Conservation (phyloP, 2,329 filamentous ascomycete species). For the Pleurostoma richardsiae region DNA sequence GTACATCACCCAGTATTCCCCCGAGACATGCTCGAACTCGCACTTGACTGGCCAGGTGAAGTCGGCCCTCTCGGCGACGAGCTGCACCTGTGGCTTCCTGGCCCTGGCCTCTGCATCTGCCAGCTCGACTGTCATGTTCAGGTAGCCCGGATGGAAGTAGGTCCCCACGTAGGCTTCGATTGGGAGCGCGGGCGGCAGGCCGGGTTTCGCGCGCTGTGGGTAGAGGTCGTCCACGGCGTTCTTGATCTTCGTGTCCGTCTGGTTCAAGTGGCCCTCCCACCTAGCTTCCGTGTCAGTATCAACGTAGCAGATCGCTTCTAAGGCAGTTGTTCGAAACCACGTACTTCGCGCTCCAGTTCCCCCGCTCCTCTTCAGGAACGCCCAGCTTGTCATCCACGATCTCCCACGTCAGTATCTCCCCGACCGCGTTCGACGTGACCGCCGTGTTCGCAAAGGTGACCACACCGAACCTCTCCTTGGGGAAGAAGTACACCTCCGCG, state of each 20-base stretch:
- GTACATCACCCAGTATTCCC: conserved; percentile 27
- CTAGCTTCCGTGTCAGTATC: conserved; percentile 12
- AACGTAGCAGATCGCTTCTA: not conserved
- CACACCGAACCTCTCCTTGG: conserved; percentile 34
- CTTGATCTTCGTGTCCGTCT: conserved; percentile 15
- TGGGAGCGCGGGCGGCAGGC: conserved; percentile 26
- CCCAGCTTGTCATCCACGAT: conserved; percentile 34
- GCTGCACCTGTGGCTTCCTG: conserved; percentile 2
- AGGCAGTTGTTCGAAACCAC: conserved; percentile 5
- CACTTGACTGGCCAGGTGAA: conserved; percentile 24
- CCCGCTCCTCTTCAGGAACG: conserved; percentile 23
- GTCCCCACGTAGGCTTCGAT: conserved; percentile 31
- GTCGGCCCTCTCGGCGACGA: conserved; percentile 19
- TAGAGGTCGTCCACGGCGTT: conserved; percentile 28
- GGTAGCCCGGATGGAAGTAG: conserved; percentile 39
- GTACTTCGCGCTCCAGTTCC: conserved; percentile 28
- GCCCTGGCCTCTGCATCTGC: not conserved
- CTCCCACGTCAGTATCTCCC: conserved; percentile 26
- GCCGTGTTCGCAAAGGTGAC: conserved; percentile 39
- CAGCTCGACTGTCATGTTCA: conserved; percentile 21
- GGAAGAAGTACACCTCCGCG: conserved; percentile 37
- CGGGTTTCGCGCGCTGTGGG: conserved; percentile 26
- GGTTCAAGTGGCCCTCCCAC: conserved; percentile 9
- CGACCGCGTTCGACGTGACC: conserved; percentile 27
- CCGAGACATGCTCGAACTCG: conserved; percentile 27